These are phyloP conservation scores for Paracoccidioides lutzii DNA, from an alignment of 2,329 filamentous ascomycete genomes.

Conservation along the genomic window DNA sequence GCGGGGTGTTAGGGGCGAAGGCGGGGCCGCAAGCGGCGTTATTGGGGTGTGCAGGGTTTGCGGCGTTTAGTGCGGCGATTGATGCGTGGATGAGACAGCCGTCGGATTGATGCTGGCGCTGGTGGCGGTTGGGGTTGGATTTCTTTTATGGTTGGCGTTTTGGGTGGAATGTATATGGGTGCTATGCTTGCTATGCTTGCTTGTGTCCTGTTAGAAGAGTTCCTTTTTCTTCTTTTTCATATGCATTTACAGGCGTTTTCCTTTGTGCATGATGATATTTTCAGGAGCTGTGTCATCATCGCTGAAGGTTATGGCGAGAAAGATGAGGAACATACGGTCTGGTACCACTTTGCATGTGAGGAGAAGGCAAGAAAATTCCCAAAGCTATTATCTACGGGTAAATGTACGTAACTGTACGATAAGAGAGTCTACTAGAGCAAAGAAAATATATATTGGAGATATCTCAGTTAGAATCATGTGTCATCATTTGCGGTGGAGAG, in stretches of 20 bases:
- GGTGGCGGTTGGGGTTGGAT: conserved; percentile 20
- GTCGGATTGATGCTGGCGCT: conserved; percentile 32
- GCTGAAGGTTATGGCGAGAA: too few relatives aligned
- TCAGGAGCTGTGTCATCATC: too few relatives aligned
- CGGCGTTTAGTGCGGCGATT: conserved; percentile 82
- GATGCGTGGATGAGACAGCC: conserved; percentile 82
- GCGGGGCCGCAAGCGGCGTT: conserved; percentile 81
- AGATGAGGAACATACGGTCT: too few relatives aligned
- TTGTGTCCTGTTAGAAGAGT: not conserved
- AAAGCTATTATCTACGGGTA: not conserved
- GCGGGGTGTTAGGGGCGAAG: conserved; percentile 71
- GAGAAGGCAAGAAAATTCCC: not conserved
- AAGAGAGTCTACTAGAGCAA: not conserved
- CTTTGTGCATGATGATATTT: not conserved
- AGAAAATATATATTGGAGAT: not conserved
- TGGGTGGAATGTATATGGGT: not conserved
- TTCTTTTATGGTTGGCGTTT: not conserved
- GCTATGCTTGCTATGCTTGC: not conserved
- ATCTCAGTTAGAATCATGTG: too few relatives aligned
- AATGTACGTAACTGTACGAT: not conserved
- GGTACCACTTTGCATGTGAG: not conserved
- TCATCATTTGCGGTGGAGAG: too few relatives aligned
- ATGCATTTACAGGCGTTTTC: conserved; percentile 9
- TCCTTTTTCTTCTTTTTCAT: not conserved
- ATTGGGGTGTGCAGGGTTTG: conserved; percentile 83